phyloP scores from a whole-genome alignment of 2,329 filamentous ascomycete species.

The Pyrenochaeta sp. region DNA sequence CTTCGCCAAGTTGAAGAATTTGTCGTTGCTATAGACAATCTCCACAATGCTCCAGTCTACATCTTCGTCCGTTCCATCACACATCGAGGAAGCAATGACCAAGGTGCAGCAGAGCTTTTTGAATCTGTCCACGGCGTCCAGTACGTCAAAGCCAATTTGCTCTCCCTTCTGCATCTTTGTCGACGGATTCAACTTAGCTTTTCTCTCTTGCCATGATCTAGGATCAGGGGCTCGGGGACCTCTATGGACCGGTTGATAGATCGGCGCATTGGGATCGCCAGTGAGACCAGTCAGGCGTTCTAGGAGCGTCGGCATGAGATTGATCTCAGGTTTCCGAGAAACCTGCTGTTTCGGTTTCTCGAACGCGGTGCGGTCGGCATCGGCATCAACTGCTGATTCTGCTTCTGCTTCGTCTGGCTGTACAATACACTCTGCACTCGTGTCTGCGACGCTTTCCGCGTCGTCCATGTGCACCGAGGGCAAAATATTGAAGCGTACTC shows the following conservation, averaged over 20 bases:
- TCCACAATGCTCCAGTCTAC: slow-evolving; percentile 54
- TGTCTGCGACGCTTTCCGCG: slow-evolving; percentile 2
- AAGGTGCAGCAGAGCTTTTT: slow-evolving; percentile 43
- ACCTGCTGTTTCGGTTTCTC: too few relatives aligned
- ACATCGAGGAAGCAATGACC: slow-evolving; percentile 40
- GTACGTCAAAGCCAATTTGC: slow-evolving; percentile 19
- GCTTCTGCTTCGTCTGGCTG: slow-evolving; percentile 20
- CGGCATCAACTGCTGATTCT: slow-evolving; percentile 1
- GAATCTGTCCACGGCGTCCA: slow-evolving; percentile 32
- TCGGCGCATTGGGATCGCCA: slow-evolving; percentile 38
- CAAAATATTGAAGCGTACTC: slow-evolving; percentile 3
- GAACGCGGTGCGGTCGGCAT: too few relatives aligned
- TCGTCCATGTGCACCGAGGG: not conserved
- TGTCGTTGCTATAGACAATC: slow-evolving; percentile 47
- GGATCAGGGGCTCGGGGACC: too few relatives aligned
- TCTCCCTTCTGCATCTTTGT: slow-evolving; percentile 23
- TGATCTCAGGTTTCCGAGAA: too few relatives aligned
- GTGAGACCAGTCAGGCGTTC: slow-evolving; percentile 46
- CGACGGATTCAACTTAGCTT: too few relatives aligned
- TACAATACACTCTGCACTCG: slow-evolving; percentile 17
- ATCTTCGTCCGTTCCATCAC: slow-evolving; percentile 43
- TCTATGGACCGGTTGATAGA: slow-evolving; percentile 32
- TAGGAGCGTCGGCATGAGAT: slow-evolving; percentile 33
- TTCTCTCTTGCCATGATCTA: slow-evolving; percentile 23
- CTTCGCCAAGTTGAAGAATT: slow-evolving; percentile 39